Base-by-base conservation (phyloP, 768 basidiomycete species). In the Suillus hirtellus region DNA sequence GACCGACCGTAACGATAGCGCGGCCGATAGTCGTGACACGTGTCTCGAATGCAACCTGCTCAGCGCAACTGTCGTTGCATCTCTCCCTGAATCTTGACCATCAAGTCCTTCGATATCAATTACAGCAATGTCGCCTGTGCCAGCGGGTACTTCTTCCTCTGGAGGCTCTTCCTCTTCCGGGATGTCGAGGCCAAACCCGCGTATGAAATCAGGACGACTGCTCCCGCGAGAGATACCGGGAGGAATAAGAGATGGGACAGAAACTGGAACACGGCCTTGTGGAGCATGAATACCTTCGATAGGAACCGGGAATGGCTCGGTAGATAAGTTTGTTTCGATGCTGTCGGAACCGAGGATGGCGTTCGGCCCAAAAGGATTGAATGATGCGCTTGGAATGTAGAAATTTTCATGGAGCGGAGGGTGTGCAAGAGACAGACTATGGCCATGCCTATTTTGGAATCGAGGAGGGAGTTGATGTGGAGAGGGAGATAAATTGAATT, bases 111-210 rank as follows among this genome's bases (percentile, higher is more conserved):
- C 75, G 43, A 70, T 73, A 37, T 77, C 75, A 21, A 81, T 79
- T 34, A 76, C 67, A 44, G 78, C 79, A 61, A 76, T 77, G 56
- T 79, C 81, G 27, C 73, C 70, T 37, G 69, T 74, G 21, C 68
- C 73, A 38, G 68, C 70, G 24, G 65, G 70, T 17, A 62, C 72
- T 19, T 72, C 78, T 58, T 84, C 82, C 56, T 82, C 84, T 64
- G 80, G 82, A 47, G 84, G 83, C 67, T 92, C 90, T 43, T 84
- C 87, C 69, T 92, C 91, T 64, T 90, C 87, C 3, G 90, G 87
- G 63, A 87, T 85, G 65, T 94, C 91, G 62, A 95, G 71, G 12
- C 92, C 91, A 75, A 94, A 95, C 6, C 92, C 92, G 64, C 88
- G 83, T 56, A 77, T 75, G 70, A 93, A 95, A 73, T 95, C 92